A percentile compares a stretch with the other conserved stretches of the same genome.
Evolutionary conservation across 352 stramenopile species (phyloP).

Genomic region (Phytophthora quininea): DNA sequence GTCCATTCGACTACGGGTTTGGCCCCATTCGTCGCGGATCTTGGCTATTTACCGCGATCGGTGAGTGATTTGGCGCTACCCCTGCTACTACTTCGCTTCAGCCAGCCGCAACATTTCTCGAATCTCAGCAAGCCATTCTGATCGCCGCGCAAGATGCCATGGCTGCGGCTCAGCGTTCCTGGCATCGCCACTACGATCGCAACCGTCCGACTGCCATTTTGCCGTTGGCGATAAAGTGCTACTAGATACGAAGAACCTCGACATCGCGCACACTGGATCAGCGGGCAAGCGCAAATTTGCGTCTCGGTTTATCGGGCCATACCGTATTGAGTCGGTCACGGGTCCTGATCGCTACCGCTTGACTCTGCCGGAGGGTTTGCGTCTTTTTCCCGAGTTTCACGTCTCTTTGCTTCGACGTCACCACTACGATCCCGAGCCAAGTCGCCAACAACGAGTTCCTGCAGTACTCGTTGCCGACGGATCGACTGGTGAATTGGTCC

Average conservation of each 20-base stretch:
- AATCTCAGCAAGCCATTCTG: not conserved
- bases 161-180: conserved; percentile 5
- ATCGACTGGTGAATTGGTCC: conserved; percentile 5
- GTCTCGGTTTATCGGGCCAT: conserved; percentile 8
- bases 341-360: conserved; percentile 3
- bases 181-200: conserved; percentile 10
- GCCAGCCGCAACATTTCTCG: conserved; percentile 1
- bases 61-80: conserved; percentile 8
- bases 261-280: conserved; percentile 8
- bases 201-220: conserved; percentile 6
- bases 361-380: not conserved
- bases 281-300: conserved; percentile 13
- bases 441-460: conserved; percentile 2
- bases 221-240: conserved; percentile 9
- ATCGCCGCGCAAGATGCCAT: conserved; percentile 3
- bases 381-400: conserved; percentile 4
- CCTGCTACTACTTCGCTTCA: not conserved
- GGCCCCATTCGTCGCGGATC: not conserved
- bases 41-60: conserved; percentile 14
- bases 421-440: not conserved
- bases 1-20: conserved; percentile 9
- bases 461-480: conserved; percentile 10
- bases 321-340: not conserved
- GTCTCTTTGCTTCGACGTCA: not conserved
- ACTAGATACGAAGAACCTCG: conserved; percentile 11